Evolutionary conservation across 1,139 yeast species (phyloP), one percentile per base, ranked within the genome.

Genomic region (Casaregolazyma suthepensis): DNA sequence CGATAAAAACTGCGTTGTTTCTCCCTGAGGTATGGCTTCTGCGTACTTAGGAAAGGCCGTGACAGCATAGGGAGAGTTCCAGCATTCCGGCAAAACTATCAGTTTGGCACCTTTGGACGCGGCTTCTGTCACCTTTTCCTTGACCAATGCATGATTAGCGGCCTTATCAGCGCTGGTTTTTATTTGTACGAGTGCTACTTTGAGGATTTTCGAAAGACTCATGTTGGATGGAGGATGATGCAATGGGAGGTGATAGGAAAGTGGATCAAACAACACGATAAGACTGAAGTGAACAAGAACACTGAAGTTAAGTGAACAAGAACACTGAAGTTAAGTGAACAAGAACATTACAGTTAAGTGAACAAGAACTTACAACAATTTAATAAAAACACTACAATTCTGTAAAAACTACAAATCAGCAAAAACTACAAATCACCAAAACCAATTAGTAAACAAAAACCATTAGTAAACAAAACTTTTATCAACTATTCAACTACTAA

Each of bases 11-110:
- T 68, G 59, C 35, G 88, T 78, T 48, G 95, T 81, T 64, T 84
- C 83, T 6, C 94, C 94, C 1, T 70, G 66, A 5, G 95, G 95
- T 50, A 71, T 71, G n/a, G 63, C 51, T 67, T 91, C 98, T 9
- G 96, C 90, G 66, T 91, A 91, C 58, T 87, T 82, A 26, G 86
- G 81, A 70, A 93, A 93, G 56, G 93, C 86, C 56, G 82, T 81
- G 29, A 89, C 96, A 0, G 96, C 85, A 66, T 93, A 93, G 4
- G 98, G 98, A 1, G 97, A 87, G 69, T 91, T 91, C 79, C 91
- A 93, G 71, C 97, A 91, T 72, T 93, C 98, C 5, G 94, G 94
- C 50, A 86, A 73, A 67, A 86, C 84, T n/a, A 86, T 78, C 35
- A 74, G 64, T 56, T 74, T 64, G 38, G 78, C 78, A 1, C 77